Evolutionary conservation across 2,329 filamentous ascomycete species (phyloP), one percentile per base, ranked within the genome.

Genomic region (Colletotrichum sp.): DNA sequence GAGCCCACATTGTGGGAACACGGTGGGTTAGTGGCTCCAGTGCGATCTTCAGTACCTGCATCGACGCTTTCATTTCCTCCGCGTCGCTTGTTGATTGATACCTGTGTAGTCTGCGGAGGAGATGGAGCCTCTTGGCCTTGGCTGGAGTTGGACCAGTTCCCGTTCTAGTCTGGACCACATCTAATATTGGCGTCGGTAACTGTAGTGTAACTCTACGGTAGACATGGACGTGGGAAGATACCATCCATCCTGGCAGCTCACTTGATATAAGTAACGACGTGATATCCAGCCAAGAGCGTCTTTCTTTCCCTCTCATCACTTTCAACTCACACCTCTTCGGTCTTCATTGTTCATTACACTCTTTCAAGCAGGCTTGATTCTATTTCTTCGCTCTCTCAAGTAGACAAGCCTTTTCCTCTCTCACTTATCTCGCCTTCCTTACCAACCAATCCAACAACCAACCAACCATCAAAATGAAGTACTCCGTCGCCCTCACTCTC

Each of bases 341-440:
- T 55, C 30, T 62, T 68, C 64, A 19, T 25, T 65, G 5, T 73
- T 69, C 73, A 69, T 44, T 52, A 73, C 70, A 73, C 34, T 76
- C 70, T 52, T 76, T 73, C 73, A 76, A 73, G 73, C 73, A 73
- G 73, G 73, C 73, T 73, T 76, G 73, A 76, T 73, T 71, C 39
- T 39, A 36, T 49, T 73, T 76, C 30, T 44, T 61, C 64, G 29
- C 5, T 73, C 73, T 62, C 64, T 73, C 64, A 65, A 61, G 73
- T 73, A 69, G 64, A 73, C 70, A 73, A 68, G 73, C 70, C 57
- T 13, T 55, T 71, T 71, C 15, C 44, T 30, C 59, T 61, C 67
- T 61, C 34, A 52, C 55, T 57, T 34, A 72, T 8, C 27, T 52
- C 22, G 32, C 29, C 73, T 30, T 44, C 61, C 11, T 27, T 62